Base-by-base conservation (phyloP, 2,329 filamentous ascomycete genomes). In the Fusarium nygamai region DNA sequence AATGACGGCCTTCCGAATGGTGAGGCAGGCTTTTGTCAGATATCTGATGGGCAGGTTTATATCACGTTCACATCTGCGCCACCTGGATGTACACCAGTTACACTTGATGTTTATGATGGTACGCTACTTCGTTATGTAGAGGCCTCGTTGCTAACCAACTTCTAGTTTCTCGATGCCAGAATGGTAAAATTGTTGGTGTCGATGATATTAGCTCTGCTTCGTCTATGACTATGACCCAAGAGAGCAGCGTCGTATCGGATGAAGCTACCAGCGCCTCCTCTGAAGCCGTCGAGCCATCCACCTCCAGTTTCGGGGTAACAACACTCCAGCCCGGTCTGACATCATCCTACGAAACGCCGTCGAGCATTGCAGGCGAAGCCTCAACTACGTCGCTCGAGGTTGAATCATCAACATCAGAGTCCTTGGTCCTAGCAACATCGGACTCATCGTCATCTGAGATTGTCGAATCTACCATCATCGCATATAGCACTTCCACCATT, bases 371-470 rank as follows among this genome's bases (percentile, higher is more conserved):
- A 22, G 13, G 12, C 4, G 4, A 8, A 20, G 9, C 27, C 1
- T 16, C 27, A 11, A 48, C 20, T 16, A 29, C 20, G 9, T 29
- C 27, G 3, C 6, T 29, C 4, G 13, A 48, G 13, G 9, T 8
- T 1, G 4, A 29, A 8, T 0, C 22, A 1, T 8, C 19, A 2
- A 16, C 20, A 9, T 11, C 13, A 6, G 13, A 48, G 6, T 11
- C 6, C 0, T 8, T 3, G 0, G 24, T 10, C 4, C 3, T 8
- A 3, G 5, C 4, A 5, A 16, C 3, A 3, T 6, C 4, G 19
- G 27, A 3, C 1, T 22, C 19, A 16, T 29, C 20, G 3, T 4
- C 9, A 22, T 16, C 46, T 6, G 6, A 48, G 20, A 13, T 22
- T 22, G 9, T 4, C 9, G 34, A 19, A 36, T 36, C 34, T 19